These are phyloP conservation scores for Microdochium trichocladiopsis DNA, from an alignment of 2,329 filamentous ascomycete genomes.

Conservation along the genomic window DNA sequence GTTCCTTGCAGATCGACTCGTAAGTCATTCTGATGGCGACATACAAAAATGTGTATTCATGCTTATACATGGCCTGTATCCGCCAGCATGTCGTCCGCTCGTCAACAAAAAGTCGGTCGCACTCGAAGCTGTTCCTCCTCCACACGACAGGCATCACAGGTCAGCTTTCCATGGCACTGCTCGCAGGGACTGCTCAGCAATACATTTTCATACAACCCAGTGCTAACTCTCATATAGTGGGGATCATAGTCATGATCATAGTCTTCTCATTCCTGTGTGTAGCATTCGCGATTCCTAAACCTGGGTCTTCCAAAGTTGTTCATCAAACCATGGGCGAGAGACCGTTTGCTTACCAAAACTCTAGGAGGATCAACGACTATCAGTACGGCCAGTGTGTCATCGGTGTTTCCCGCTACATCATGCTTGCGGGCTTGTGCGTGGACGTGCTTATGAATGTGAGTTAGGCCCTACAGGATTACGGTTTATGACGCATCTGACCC, in stretches of 20 bases:
- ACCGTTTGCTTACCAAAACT: not conserved
- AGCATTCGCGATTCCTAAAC: not conserved
- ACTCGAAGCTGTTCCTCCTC: not conserved
- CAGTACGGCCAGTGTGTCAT: not conserved
- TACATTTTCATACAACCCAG: too few relatives aligned
- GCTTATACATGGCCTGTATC: too few relatives aligned
- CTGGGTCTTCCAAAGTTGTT: not conserved
- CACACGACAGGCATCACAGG: not conserved
- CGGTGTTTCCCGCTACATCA: not conserved
- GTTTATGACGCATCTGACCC: not conserved
- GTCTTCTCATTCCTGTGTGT: not conserved
- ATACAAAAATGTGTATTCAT: not conserved
- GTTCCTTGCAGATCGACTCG: not conserved
- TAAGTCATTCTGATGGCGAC: not conserved
- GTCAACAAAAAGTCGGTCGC: not conserved
- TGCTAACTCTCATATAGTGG: not conserved
- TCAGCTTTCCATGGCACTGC: not conserved
- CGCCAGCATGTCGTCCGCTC: not conserved
- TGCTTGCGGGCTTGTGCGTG: not conserved
- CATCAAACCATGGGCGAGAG: not conserved
- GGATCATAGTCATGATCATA: not conserved
- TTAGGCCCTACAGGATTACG: not conserved
- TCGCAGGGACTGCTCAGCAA: too few relatives aligned
- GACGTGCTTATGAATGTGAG: not conserved
- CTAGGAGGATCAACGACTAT: not conserved